Evolutionary conservation across 2,329 filamentous ascomycete species (phyloP).

Genomic region (Sarocladium strictum): DNA sequence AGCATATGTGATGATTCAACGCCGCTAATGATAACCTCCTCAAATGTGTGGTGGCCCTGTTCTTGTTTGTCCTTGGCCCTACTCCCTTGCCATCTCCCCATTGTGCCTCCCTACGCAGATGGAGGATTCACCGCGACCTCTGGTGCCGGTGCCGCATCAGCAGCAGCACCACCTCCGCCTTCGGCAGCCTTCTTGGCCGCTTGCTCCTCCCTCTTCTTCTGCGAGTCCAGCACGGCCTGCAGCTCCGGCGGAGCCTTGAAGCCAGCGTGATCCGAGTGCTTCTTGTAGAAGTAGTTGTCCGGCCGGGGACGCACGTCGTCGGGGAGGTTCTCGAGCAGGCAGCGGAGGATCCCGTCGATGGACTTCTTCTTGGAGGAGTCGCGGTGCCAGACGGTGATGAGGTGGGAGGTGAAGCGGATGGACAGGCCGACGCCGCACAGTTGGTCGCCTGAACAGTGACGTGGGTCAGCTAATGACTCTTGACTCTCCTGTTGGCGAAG

Average conservation of each 20-base stretch:
- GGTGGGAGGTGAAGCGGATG: constrained; percentile 81
- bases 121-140: constrained; percentile 14
- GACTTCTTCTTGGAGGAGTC: constrained; percentile 75
- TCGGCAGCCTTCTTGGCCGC: constrained; percentile 11
- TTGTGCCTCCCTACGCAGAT: not conserved
- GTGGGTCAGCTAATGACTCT: not conserved
- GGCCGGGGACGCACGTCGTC: constrained; percentile 65
- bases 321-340: constrained; percentile 68
- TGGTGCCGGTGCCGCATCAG: constrained; percentile 16
- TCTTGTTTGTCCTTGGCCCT: too few relatives aligned
- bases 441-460: constrained; percentile 57
- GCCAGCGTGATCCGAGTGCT: constrained; percentile 80
- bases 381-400: constrained; percentile 91
- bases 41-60: too few relatives aligned
- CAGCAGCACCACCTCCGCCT: constrained; percentile 15
- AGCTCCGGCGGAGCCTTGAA: constrained; percentile 63
- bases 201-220: constrained; percentile 39
- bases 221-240: constrained; percentile 51
- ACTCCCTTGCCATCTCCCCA: not conserved
- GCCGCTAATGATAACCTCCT: not conserved
- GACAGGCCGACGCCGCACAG: constrained; percentile 86
- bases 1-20: not conserved
- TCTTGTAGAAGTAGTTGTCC: constrained; percentile 78
- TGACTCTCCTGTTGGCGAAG: too few relatives aligned
- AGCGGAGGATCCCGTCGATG: constrained; percentile 66